Conservation (phyloP, 73 alveolate genomes). For the Tetrahymena elliotti region DNA sequence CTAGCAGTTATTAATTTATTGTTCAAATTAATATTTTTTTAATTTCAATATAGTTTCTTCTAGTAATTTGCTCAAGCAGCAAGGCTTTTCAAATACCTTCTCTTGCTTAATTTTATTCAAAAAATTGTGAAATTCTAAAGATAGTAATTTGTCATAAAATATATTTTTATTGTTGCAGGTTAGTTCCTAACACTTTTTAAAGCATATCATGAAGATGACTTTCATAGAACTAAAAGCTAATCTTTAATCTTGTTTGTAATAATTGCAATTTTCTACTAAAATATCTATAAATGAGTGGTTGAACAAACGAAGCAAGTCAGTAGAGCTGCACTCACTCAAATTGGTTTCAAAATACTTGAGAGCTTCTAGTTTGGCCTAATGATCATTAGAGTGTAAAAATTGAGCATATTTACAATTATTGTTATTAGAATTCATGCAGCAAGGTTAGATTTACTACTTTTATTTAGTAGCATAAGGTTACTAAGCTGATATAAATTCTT, state of each 20-base stretch:
- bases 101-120: neutral
- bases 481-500: neutral
- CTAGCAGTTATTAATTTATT: neutral
- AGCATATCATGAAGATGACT: neutral
- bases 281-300: neutral
- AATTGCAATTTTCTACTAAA: neutral
- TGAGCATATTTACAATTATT: neutral
- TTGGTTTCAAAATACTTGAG: neutral
- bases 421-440: neutral
- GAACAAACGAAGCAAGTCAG: neutral
- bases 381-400: neutral
- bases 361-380: neutral
- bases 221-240: neutral
- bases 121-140: neutral
- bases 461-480: neutral
- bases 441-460: neutral
- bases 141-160: neutral
- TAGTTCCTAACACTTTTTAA: neutral
- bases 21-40: neutral
- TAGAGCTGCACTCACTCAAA: neutral
- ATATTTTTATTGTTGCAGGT: neutral
- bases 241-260: neutral
- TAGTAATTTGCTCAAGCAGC: neutral
- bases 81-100: neutral
- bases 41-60: neutral